Base-by-base conservation (phyloP, 495 filamentous ascomycete species). In the Chaetomium tenue region DNA sequence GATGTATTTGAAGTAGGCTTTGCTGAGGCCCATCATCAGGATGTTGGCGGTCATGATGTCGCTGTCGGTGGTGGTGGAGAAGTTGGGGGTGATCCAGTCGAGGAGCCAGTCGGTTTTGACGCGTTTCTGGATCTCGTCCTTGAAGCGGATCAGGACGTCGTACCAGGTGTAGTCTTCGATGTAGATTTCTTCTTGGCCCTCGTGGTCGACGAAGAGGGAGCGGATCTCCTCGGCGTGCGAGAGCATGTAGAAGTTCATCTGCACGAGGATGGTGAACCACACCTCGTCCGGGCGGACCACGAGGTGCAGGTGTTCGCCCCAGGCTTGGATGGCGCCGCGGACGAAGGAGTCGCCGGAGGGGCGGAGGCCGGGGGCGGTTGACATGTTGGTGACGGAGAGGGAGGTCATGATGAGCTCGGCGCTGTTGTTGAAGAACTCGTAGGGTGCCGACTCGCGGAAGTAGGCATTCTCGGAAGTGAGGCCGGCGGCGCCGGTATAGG, bases 261-360 rank as follows among this genome's bases (percentile, higher is more conserved):
- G 83, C 2, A 74, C 73, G 0, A 87, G 71, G 64, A 86, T 85
- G 30, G 79, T 72, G 47, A 85, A 76, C 84, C 85, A 88, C n/a
- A 87, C 75, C 67, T 87, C 83, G 23, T 88, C 84, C 0, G 84
- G 84, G 7, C 84, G 77, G 60, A 88, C 63, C 3, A 72, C 68
- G 7, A 87, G 77, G 52, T 83, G 76, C 46, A 80, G 77, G 58
- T 88, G 81, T 33, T 78, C 59, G 63, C 68, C 78, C 68, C 81
- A 87, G 20, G 84, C 84, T 11, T 77, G 63, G 39, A 82, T 73
- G 33, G 74, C 73, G 23, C 75, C 77, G 37, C 75, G 67, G 8
- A 87, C 76, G 64, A 87, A 85, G 54, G 80, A 78, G 58, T 86
- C 71, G 22, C 63, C 60, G 0, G 71, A 71, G 8, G 71, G 71